Base-by-base conservation (phyloP, 768 basidiomycete species). In the Wakefieldia striispora region DNA sequence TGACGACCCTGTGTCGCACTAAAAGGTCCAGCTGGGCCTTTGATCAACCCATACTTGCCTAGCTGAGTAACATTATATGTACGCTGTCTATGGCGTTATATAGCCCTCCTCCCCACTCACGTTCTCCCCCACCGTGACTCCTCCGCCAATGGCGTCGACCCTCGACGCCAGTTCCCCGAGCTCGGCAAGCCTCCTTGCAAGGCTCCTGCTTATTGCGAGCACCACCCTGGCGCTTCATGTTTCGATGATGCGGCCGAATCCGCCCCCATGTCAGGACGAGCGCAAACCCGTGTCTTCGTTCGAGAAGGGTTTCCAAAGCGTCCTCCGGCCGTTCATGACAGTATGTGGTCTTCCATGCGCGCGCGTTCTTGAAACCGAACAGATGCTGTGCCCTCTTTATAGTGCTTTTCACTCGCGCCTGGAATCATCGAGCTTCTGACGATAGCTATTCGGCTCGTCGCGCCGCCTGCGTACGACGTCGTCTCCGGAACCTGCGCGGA, bases 211-310 rank as follows among this genome's bases (percentile, higher is more conserved):
- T 0, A 38, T 52, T 24, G 3, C 38, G 0, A 19, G 17, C 29
- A 47, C 47, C 9, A 58, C 50, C 2, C 6, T 41, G 3, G 50
- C 50, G 6, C 24, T 55, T 6, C 51, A 50, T 6, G 9, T 58
- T 12, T 40, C 51, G 31, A 47, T 44, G 38, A 13, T 37, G 29
- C 39, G 39, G 5, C 53, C 50, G 7, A 53, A 56, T 26, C 55
- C 55, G 1, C 26, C 51, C 8, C 55, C 47, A 8, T 14, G 31
- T 16, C 3, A 33, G 1, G 12, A 21, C 24, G n/a, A 33, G 3
- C 20, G 40, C 16, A 37, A 29, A 21, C 16, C 27, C 12, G 21
- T 35, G 3, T 56, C 51, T 1, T 5, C 21, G 6, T 14, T 53
- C 16, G 50, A 55, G 17, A 27, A 23, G 1, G 6, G 29, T n/a